phyloP scores from a whole-genome alignment of 257 asterid genomes.

The Pogostemon cablin region DNA sequence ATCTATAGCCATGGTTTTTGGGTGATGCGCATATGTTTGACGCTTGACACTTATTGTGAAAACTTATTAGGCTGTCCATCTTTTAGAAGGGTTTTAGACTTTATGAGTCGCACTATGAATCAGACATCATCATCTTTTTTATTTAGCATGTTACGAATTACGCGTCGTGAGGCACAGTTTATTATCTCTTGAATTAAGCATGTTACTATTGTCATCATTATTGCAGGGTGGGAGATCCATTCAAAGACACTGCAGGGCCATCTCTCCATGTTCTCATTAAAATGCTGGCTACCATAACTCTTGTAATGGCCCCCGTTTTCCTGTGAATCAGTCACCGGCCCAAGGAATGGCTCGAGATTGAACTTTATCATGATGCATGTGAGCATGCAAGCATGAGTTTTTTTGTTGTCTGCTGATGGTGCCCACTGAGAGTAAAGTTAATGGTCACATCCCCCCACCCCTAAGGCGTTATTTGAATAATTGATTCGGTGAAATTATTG shows the following conservation, averaged over 20 bases:
- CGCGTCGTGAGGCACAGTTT: neutral
- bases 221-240: conserved; percentile 97
- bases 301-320: conserved; percentile 97
- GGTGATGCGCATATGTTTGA: neutral
- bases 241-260: conserved; percentile 99
- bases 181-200: no score
- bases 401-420: conserved; percentile 31
- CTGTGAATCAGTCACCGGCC: conserved; percentile 46
- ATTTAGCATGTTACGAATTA: neutral
- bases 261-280: conserved; percentile 94
- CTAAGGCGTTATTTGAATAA: conserved; percentile 12
- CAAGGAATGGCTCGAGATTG: neutral
- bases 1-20: no score
- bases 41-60: neutral
- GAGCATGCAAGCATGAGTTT: conserved; percentile 27
- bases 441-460: conserved; percentile 14
- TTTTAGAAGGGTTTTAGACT: neutral
- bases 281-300: conserved; percentile 97
- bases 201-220: neutral
- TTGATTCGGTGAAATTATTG: conserved; percentile 8
- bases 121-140: no score
- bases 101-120: no score
- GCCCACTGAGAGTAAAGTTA: conserved; percentile 31
- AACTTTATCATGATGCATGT: neutral
- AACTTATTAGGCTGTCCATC: neutral